Evolutionary conservation across 495 filamentous ascomycete species (phyloP), one percentile per base, ranked within the genome.

Genomic region (Neohortaea acidophila): DNA sequence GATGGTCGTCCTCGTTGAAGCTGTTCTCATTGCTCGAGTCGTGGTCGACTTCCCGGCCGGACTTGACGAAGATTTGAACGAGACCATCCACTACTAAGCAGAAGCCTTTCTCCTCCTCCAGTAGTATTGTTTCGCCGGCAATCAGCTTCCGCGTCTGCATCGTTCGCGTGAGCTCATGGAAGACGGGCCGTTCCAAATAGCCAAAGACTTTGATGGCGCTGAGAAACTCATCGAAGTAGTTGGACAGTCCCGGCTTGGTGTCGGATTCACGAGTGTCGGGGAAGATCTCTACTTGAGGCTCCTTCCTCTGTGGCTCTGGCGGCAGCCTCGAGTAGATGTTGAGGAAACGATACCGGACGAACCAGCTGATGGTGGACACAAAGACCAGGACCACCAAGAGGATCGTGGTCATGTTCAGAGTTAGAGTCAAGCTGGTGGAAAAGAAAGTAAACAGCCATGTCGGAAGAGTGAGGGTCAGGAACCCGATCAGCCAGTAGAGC

Each of bases 191-290:
- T 56, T 97, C 89, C 30, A 97, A 67, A 55, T 96, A 97, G 2
- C 89, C 89, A 62, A 97, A 97, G 29, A 97, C 86, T 54, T 94
- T 96, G 56, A 97, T 96, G n/a, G 89, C 89, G 58, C 84, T 94
- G 11, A 97, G 66, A 48, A 96, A 97, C 60, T 97, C 91, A 57
- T 97, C 89, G 10, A 97, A 69, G 58, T 97, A 97, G 55, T 82
- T 96, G 15, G 84, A 74, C 20, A 97, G 69, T 2, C 91, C 89
- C 1, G 84, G 72, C 57, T 96, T 96, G 17, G 77, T 77, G 38
- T 85, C 83, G 21, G 81, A 81, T 43, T 94, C 86, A 53, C 87
- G 84, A 4, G 77, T 72, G 53, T 93, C 87, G 12, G 91, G 84
- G 54, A 94, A 96, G 13, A 96, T 65, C 51, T 97, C 91, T 51